Conservation (phyloP, 306 rosid species). For the Castanea sativa region DNA sequence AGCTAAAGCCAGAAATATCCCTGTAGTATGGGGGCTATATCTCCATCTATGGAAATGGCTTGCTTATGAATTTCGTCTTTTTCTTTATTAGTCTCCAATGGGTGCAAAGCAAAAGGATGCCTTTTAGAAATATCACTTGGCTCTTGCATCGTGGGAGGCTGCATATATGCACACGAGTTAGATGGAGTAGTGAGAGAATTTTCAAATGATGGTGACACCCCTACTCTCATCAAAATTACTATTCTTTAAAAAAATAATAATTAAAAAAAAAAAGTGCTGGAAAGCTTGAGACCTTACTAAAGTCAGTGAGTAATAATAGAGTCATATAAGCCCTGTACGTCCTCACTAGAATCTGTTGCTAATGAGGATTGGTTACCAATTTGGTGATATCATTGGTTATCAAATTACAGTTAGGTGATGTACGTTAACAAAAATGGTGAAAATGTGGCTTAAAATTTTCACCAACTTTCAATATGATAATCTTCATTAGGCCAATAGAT, state of each 20-base stretch:
- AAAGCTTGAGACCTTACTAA: neutral
- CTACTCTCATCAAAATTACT: neutral
- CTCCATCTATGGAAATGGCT: conserved; percentile 7
- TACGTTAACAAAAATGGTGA: conserved; percentile 21
- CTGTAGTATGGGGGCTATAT: neutral
- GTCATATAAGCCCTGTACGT: neutral
- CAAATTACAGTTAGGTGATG: conserved; percentile 25
- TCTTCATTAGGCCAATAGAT: conserved; percentile 15
- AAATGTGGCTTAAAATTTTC: conserved; percentile 28
- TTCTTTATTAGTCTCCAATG: conserved; percentile 18
- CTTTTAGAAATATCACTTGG: conserved; percentile 34
- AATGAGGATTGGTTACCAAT: conserved; percentile 30
- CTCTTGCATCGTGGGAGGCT: conserved; percentile 8
- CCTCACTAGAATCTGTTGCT: conserved; percentile 8
- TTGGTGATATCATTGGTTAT: conserved; percentile 6
- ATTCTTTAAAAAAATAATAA: neutral
- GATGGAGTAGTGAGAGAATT: neutral
- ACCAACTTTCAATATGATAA: conserved; percentile 26
- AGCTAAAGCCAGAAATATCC: neutral
- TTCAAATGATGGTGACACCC: conserved; percentile 24
- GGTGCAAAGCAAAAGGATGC: conserved; percentile 21
- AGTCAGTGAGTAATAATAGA: neutral
- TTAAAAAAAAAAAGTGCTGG: neutral
- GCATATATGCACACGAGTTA: neutral
- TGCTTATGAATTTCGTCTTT: conserved; percentile 25